Conservation (phyloP, 192 early-diverging fungal genomes). For the Rhizophagus sp. region DNA sequence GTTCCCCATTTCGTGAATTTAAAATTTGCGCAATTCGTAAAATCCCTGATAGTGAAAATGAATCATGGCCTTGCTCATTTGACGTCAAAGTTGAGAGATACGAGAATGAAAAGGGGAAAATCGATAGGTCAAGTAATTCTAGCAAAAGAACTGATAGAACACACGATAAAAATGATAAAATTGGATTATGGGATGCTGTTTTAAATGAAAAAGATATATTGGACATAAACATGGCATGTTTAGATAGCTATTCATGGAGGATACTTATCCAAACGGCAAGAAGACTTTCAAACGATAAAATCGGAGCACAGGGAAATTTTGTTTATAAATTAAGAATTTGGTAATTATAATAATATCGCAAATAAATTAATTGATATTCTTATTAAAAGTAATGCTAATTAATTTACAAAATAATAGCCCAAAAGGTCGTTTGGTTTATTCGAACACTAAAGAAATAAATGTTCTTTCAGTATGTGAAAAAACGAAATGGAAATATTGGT, state of each 20-base stretch:
- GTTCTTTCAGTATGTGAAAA: constrained; percentile 38
- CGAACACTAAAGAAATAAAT: constrained; percentile 30
- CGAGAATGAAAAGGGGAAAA: too few species aligned
- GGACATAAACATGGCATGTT: constrained; percentile 28
- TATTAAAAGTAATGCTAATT: background rate
- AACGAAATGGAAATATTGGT: constrained; percentile 42
- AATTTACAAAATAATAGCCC: constrained; percentile 12
- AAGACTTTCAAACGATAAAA: constrained; percentile 28
- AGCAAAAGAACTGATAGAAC: too few species aligned
- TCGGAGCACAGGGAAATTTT: constrained; percentile 40
- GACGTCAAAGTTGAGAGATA: constrained; percentile 28
- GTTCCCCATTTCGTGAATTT: constrained; percentile 15
- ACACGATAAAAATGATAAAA: constrained; percentile 31
- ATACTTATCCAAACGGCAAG: constrained; percentile 36
- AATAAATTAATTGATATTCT: background rate
- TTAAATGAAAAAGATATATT: constrained; percentile 35
- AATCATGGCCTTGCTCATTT: background rate
- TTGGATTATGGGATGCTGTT: constrained; percentile 42
- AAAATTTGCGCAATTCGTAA: constrained; percentile 1
- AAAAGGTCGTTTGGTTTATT: constrained; percentile 36
- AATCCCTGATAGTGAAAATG: background rate
- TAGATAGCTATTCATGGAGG: constrained; percentile 46
- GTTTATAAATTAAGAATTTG: constrained; percentile 30
- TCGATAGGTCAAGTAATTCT: too few species aligned
- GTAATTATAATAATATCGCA: constrained; percentile 10